phyloP scores from a whole-genome alignment of 345 rosid species.

The Eucalyptus curtisii region DNA sequence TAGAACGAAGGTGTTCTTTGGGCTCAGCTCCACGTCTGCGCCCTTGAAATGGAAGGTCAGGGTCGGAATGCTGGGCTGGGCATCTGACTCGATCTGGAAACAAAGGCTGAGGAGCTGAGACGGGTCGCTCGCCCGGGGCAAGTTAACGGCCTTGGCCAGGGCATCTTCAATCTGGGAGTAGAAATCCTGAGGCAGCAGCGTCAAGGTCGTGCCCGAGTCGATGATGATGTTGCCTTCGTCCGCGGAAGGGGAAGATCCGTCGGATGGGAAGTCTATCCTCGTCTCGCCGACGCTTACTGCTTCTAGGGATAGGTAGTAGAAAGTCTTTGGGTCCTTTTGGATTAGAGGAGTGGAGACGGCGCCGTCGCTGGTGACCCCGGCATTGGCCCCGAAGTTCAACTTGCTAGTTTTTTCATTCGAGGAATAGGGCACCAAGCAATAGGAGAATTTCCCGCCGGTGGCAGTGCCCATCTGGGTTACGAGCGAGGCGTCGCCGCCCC shows the following conservation, averaged over 20 bases:
- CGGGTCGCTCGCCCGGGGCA: conserved; percentile 13
- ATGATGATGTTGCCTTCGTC: conserved; percentile 1
- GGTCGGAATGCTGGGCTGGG: background rate
- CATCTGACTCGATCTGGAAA: conserved; percentile 1
- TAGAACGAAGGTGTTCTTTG: conserved; percentile 14
- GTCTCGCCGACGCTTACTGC: conserved; percentile 15
- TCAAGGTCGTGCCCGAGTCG: conserved; percentile 11
- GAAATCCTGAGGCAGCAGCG: conserved; percentile 23
- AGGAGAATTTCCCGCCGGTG: conserved; percentile 32
- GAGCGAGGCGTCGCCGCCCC: conserved; percentile 1
- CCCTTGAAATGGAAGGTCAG: background rate
- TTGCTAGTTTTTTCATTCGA: conserved; percentile 8
- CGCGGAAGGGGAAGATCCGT: background rate
- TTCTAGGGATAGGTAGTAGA: conserved; percentile 37
- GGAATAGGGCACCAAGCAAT: conserved; percentile 33
- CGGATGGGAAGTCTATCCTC: background rate
- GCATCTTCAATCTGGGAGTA: conserved; percentile 14
- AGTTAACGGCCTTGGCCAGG: background rate
- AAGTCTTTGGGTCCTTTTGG: conserved; percentile 13
- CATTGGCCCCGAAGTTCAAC: background rate
- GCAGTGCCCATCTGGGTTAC: background rate
- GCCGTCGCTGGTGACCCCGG: background rate
- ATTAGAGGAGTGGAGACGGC: conserved; percentile 28
- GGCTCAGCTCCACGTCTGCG: conserved; percentile 23
- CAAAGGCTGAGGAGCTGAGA: conserved; percentile 1